Base-by-base conservation (phyloP, 352 stramenopile species). In the Globisporangium lucens region DNA sequence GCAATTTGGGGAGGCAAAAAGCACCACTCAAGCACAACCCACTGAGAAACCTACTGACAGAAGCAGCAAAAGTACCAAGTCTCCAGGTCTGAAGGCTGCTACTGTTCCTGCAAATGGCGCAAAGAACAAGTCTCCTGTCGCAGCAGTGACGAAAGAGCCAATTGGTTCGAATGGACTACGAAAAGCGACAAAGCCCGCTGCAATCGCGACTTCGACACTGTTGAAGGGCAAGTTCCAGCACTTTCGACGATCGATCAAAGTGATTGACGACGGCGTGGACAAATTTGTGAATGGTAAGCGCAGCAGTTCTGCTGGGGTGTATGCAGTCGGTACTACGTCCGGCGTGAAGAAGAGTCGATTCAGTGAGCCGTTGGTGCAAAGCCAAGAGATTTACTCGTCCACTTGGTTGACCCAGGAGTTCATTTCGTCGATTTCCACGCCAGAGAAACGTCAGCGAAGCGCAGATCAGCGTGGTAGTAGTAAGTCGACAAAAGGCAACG, bases 131-230 rank as follows among this genome's bases (percentile, higher is more conserved):
- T 27, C 0, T 36, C 27, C 5, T 35, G 47, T 2, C 52, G 35
- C 7, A 17, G 29, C 41, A 36, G 56, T 38, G 12, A 10, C 9
- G n/a, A 63, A 55, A 8, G 41, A 52, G 9, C 69, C 64, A 9
- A 56, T 59, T 61, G 78, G 75, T 35, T 86, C 78, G 15, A 89
- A 89, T 10, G 80, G 78, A 43, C 62, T 86, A 60, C 75, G 77
- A 29, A 69, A 73, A 43, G 71, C 56, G 22, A 74, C 74, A 35
- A 51, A 51, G 2, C 71, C 63, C 7, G 36, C 59, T n/a, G n/a
- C 29, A 22, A 64, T 83, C 10, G 70, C 72, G 10, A 82, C 66
- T n/a, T 67, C 68, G 17, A 74, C 65, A 46, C 71, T 56, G 30
- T 72, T 74, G 61, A 87, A 85, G 49, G 79, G 74, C 1, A 87